A percentile compares a stretch with the other conserved stretches of the same genome.
Conservation (phyloP, 768 basidiomycete species). For the Hericium alpestre region DNA sequence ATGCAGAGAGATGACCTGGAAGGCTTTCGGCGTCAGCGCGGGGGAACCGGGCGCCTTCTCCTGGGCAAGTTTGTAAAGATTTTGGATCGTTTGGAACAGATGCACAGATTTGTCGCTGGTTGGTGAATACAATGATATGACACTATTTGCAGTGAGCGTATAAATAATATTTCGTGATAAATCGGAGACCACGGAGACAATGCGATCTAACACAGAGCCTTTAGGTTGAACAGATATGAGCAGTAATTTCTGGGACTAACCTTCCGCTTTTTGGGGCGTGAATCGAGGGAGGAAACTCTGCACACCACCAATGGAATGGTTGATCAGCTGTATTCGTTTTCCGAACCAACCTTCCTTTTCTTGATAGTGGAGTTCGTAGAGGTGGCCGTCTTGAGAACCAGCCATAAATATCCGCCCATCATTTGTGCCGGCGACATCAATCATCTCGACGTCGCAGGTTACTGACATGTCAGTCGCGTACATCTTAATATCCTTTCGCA, state of each 20-base stretch:
- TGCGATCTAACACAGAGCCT: constrained; percentile 43
- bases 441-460: constrained; percentile 76
- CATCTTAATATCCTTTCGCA: constrained; percentile 69
- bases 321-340: constrained; percentile 73
- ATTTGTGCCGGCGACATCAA: constrained; percentile 64
- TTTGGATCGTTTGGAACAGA: constrained; percentile 65
- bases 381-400: constrained; percentile 71
- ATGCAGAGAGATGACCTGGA: constrained; percentile 63
- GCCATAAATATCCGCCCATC: constrained; percentile 90
- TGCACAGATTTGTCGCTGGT: constrained; percentile 56
- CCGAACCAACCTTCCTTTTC: constrained; percentile 88
- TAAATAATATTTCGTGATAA: constrained; percentile 63
- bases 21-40: constrained; percentile 55
- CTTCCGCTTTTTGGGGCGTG: constrained; percentile 49
- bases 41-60: constrained; percentile 76
- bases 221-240: no score
- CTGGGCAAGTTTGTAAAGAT: constrained; percentile 63
- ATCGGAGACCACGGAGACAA: constrained; percentile 61
- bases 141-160: constrained; percentile 55
- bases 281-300: constrained; percentile 75
- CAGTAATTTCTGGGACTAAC: constrained; percentile 28
- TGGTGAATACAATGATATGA: constrained; percentile 59
- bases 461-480: constrained; percentile 83
- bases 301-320: constrained; percentile 74
- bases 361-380: constrained; percentile 91